These are phyloP conservation scores for Cicer arietinum DNA, from an alignment of 306 rosid species.

Conservation along the genomic window DNA sequence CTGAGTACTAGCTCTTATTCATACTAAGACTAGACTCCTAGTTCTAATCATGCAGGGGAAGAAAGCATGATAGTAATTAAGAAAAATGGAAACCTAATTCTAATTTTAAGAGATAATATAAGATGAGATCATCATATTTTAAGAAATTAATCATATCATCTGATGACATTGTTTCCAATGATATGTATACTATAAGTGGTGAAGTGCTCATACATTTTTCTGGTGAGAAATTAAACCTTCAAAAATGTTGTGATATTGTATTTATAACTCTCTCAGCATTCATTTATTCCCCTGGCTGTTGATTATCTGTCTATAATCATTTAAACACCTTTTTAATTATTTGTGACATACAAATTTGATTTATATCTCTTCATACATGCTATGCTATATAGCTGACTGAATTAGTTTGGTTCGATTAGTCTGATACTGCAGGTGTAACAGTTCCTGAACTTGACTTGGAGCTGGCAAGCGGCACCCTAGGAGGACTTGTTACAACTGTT, in stretches of 20 bases:
- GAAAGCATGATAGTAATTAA: conserved; percentile 1
- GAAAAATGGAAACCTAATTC: background rate
- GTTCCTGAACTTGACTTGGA: conserved; percentile 86
- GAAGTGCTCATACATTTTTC: conserved; percentile 17
- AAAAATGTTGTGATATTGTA: conserved; percentile 17
- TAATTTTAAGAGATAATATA: background rate
- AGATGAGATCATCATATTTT: conserved; percentile 1
- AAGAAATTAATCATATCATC: background rate
- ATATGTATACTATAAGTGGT: background rate
- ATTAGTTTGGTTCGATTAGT: conserved; percentile 43
- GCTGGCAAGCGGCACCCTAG: conserved; percentile 64
- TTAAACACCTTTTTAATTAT: background rate
- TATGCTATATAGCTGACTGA: conserved; percentile 4
- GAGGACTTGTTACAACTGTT: conserved; percentile 67
- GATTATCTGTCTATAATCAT: conserved; percentile 12
- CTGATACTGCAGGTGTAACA: conserved; percentile 60
- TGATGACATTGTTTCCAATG: background rate
- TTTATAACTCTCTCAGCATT: background rate
- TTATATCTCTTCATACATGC: background rate
- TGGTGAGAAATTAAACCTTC: conserved; percentile 22
- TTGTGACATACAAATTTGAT: background rate
- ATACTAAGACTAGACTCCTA: background rate
- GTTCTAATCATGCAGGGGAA: background rate
- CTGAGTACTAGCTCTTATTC: background rate
- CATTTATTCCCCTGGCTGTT: background rate